A percentile compares a stretch with the other conserved stretches of the same genome.
phyloP scores from a whole-genome alignment of 129 eudicot species.

The Arctium minus region DNA sequence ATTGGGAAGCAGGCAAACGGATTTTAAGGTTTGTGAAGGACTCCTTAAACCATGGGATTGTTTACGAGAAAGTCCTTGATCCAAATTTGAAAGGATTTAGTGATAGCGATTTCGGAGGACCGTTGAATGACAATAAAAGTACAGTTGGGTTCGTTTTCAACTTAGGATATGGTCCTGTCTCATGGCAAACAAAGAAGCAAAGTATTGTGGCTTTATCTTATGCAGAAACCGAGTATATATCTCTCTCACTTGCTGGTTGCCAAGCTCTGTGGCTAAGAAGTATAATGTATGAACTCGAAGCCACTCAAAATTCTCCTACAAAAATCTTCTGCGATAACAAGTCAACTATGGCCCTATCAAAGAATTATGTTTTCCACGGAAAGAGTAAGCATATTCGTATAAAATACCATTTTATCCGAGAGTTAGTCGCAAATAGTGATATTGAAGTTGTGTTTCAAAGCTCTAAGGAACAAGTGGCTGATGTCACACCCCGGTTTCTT shows the following conservation, averaged over 20 bases:
- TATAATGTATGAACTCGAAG: background rate
- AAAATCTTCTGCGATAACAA: background rate
- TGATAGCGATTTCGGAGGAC: background rate
- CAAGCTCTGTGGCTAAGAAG: background rate
- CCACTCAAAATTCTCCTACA: background rate
- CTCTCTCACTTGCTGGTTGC: background rate
- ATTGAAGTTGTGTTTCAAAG: background rate
- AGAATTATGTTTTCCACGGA: background rate
- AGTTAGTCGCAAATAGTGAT: background rate
- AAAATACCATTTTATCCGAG: background rate
- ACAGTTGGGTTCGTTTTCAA: no score
- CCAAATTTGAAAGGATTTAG: background rate
- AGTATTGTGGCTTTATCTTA: background rate
- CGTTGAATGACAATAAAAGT: background rate
- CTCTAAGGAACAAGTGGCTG: background rate
- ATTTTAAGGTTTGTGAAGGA: background rate
- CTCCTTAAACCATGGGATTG: background rate
- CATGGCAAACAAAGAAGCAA: background rate
- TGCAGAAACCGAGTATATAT: background rate
- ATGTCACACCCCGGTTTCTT: no score
- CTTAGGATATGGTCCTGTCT: no score
- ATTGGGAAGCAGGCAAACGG: background rate
- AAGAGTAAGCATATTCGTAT: no score
- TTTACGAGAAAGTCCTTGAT: background rate
- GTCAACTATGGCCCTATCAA: background rate